Evolutionary conservation across 2,329 filamentous ascomycete genomes (phyloP).

Genomic region (Alternaria dauci): DNA sequence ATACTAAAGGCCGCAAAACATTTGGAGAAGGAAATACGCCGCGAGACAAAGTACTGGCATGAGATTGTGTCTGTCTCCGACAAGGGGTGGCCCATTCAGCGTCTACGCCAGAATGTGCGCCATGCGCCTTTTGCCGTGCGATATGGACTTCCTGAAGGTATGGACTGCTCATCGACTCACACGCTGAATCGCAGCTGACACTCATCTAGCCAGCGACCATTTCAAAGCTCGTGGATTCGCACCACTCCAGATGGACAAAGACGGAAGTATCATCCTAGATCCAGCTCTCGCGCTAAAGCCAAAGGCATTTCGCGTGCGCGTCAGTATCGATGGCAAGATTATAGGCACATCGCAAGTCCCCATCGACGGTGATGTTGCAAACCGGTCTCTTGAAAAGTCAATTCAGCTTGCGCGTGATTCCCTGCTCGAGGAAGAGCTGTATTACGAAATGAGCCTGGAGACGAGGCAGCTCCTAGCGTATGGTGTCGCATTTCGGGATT

Average conservation of each 20-base stretch:
- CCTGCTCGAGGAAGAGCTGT: conserved; percentile 84
- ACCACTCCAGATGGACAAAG: conserved; percentile 75
- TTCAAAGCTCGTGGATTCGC: conserved; percentile 79
- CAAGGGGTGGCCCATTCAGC: conserved; percentile 79
- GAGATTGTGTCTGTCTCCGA: conserved; percentile 82
- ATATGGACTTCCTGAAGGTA: conserved; percentile 85
- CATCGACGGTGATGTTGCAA: conserved; percentile 40
- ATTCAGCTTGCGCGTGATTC: conserved; percentile 81
- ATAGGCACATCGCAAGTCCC: conserved; percentile 63
- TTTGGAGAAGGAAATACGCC: conserved; percentile 77
- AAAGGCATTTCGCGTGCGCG: conserved; percentile 71
- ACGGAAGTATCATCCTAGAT: conserved; percentile 80
- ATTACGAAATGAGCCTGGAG: conserved; percentile 87
- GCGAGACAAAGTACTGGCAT: conserved; percentile 88
- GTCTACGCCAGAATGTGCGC: conserved; percentile 57
- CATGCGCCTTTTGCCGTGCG: conserved; percentile 83
- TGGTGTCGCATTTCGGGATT: conserved; percentile 69
- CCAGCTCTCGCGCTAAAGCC: conserved; percentile 64
- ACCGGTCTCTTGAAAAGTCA: conserved; percentile 69
- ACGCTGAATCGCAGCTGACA: conserved; percentile 8
- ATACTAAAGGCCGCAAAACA: conserved; percentile 75
- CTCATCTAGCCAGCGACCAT: conserved; percentile 58
- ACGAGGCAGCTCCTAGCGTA: conserved; percentile 75
- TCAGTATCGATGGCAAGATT: conserved; percentile 65
- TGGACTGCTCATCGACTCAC: conserved; percentile 17